Base-by-base conservation (phyloP, 2,329 filamentous ascomycete species). In the Aspergillus melleus region DNA sequence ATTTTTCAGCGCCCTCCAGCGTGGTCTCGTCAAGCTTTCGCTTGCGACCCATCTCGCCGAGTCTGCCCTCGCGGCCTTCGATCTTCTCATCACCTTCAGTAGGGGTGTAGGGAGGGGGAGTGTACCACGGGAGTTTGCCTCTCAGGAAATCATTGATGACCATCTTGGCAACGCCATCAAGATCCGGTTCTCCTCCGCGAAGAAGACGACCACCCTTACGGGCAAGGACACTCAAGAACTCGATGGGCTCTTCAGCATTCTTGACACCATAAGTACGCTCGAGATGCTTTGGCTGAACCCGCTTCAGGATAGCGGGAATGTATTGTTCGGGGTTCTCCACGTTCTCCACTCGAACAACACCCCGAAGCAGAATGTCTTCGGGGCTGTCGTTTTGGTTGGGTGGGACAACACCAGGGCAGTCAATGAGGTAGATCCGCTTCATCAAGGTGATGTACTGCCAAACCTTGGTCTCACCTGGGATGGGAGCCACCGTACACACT, bases 361-460 rank as follows among this genome's bases (percentile, higher is more conserved):
- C 95, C 64, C 94, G 87, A 10, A 99, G 83, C 3, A 99, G 83
- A 57, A 99, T 89, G 66, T 97, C 93, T 69, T 93, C 87, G 29
- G 93, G 90, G 0, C 89, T 90, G 71, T 97, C 94, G 57, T 87
- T 86, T 62, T 87, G 87, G 65, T 90, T 95, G 0, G 95, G 94
- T 4, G 95, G 95, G 0, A 98, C 95, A 46, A 99, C 92, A 76
- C 95, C 95, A 44, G 95, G 95, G 71, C 94, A 98, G 71, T 99
- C 95, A 68, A 99, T 98, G 57, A 99, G 85, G 77, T 94, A 93
- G 55, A 96, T 96, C 56, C 92, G 84, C 80, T 93, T 96, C 90
- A 96, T 96, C 61, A 98, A 78, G 2, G 92, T 96, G 66, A 97
- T 92, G 72, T 97, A 97, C 75, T 97, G 94, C 94, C 95, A 98